A percentile compares a stretch with the other conserved stretches of the same genome.
Conservation (phyloP, 805 yeast species). For the Lachancea waltii region DNA sequence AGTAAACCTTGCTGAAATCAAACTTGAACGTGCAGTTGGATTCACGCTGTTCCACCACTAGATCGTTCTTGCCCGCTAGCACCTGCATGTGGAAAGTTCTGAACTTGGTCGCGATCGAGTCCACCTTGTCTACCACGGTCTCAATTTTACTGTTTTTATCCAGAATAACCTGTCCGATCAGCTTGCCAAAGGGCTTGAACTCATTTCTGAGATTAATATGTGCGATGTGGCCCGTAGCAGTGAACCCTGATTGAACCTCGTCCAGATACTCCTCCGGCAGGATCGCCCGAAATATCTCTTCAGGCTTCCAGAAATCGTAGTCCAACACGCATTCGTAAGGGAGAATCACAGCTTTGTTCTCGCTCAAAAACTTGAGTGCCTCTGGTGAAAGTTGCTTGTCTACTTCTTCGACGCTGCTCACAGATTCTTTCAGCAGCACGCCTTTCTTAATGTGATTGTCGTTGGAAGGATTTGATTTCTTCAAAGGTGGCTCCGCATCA, state of each 20-base stretch:
- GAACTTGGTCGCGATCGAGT: slow-evolving; percentile 78
- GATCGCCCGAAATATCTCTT: slow-evolving; percentile 72
- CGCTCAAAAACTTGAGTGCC: slow-evolving; percentile 42
- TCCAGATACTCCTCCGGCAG: slow-evolving; percentile 60
- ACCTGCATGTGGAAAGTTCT: slow-evolving; percentile 93
- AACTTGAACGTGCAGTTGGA: slow-evolving; percentile 79
- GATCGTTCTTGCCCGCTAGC: slow-evolving; percentile 69
- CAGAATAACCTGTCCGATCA: slow-evolving; percentile 85
- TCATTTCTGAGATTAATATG: slow-evolving; percentile 82
- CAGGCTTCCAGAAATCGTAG: slow-evolving; percentile 83
- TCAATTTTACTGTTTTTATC: slow-evolving; percentile 73
- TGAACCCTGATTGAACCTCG: slow-evolving; percentile 85
- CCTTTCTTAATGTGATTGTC: slow-evolving; percentile 32
- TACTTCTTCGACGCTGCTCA: slow-evolving; percentile 37
- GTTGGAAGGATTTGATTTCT: slow-evolving; percentile 18
- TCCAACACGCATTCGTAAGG: slow-evolving; percentile 53
- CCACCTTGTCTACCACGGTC: slow-evolving; percentile 90
- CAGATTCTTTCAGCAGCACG: slow-evolving; percentile 53
- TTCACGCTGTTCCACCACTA: slow-evolving; percentile 77
- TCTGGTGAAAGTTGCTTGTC: slow-evolving; percentile 35
- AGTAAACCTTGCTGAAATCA: slow-evolving; percentile 89
- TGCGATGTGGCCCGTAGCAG: slow-evolving; percentile 92
- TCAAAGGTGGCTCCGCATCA: slow-evolving; percentile 14
- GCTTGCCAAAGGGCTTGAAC: slow-evolving; percentile 68
- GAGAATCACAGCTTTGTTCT: slow-evolving; percentile 40